Conservation (phyloP, 2,329 filamentous ascomycete species). For the Gaeumannomyces sp. region DNA sequence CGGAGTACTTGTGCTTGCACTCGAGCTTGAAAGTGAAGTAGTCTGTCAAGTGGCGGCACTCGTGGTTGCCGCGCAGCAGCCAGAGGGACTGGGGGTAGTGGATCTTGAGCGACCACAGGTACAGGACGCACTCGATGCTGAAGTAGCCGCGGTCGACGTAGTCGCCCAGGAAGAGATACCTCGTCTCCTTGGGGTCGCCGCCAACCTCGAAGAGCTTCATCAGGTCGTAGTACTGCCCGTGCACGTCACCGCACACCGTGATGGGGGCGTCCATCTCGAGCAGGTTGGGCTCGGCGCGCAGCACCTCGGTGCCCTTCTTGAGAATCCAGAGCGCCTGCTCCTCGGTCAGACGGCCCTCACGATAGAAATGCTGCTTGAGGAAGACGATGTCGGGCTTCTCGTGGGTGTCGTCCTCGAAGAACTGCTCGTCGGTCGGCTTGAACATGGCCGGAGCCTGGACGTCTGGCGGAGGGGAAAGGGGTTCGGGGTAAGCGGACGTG, state of each 20-base stretch:
- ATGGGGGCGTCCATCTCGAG: constrained; percentile 99
- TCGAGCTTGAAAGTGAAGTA: constrained; percentile 99
- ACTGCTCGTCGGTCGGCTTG: constrained; percentile 88
- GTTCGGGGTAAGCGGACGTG: constrained; percentile 10
- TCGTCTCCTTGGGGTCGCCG: constrained; percentile 89
- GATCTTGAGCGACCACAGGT: constrained; percentile 97
- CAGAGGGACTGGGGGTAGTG: constrained; percentile 97
- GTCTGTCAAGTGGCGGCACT: constrained; percentile 96
- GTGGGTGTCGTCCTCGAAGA: constrained; percentile 80
- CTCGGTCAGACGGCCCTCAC: constrained; percentile 92
- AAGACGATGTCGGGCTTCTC: constrained; percentile 89
- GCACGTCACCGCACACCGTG: constrained; percentile 95
- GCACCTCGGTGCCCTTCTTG: constrained; percentile 75
- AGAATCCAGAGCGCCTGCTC: constrained; percentile 97
- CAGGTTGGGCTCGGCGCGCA: constrained; percentile 87
- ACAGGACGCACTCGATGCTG: constrained; percentile 97
- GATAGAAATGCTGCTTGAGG: constrained; percentile 96
- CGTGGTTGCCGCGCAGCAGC: constrained; percentile 95
- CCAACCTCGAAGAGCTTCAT: constrained; percentile 99
- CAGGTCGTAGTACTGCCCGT: constrained; percentile 97
- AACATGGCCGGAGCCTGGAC: constrained; percentile 95
- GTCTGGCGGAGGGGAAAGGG: constrained; percentile 49
- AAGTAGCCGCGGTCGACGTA: constrained; percentile 99
- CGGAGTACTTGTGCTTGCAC: constrained; percentile 99
- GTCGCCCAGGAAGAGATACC: constrained; percentile 95